Evolutionary conservation across 805 yeast species (phyloP).

Genomic region (Kurtzmaniella cleridarum): DNA sequence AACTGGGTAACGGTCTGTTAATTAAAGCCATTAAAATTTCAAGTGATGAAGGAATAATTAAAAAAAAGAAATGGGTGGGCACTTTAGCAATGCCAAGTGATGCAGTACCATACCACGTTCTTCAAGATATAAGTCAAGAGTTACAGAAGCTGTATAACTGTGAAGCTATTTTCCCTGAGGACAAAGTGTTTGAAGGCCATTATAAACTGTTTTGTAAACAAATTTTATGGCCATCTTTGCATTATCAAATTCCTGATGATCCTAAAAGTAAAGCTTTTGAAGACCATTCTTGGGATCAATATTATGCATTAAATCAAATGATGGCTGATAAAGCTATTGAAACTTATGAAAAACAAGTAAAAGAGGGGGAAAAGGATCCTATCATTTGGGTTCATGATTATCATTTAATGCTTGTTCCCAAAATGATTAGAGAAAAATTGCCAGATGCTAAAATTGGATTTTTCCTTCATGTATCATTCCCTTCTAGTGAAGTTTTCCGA

Average conservation of each 20-base stretch:
- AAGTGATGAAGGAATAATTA: conserved; percentile 25
- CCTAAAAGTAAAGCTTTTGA: conserved; percentile 93
- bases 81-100: conserved; percentile 90
- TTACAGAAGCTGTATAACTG: conserved; percentile 48
- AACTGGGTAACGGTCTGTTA: conserved; percentile 83
- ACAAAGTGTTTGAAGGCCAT: conserved; percentile 81
- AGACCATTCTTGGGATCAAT: conserved; percentile 90
- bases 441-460: conserved; percentile 89
- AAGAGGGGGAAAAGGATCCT: conserved; percentile 37
- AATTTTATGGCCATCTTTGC: conserved; percentile 92
- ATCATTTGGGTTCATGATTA: conserved; percentile 92
- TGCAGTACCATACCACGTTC: conserved; percentile 55
- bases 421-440: conserved; percentile 66
- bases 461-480: conserved; percentile 90
- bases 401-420: conserved; percentile 81
- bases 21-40: conserved; percentile 76
- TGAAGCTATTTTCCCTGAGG: conserved; percentile 68
- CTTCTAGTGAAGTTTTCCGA: conserved; percentile 91
- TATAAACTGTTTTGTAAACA: conserved; percentile 90
- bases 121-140: conserved; percentile 44
- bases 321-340: conserved; percentile 73
- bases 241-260: conserved; percentile 91
- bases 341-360: conserved; percentile 45
- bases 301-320: conserved; percentile 65
- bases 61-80: conserved; percentile 71